Conservation (phyloP, 1,139 yeast species). For the Hansenula anomala region DNA sequence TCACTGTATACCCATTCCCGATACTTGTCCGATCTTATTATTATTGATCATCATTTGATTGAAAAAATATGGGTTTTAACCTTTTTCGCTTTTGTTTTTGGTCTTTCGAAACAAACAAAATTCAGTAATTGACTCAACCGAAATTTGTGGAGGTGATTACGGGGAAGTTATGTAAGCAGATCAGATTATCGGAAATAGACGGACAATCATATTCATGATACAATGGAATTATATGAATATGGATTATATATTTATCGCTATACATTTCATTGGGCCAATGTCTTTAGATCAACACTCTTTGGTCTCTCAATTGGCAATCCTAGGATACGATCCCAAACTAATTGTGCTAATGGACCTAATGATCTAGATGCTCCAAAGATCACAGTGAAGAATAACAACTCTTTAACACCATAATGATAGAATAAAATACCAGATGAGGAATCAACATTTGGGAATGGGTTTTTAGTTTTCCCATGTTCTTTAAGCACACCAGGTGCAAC, state of each 20-base stretch:
- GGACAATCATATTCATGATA: too few relatives aligned
- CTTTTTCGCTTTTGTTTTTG: too few relatives aligned
- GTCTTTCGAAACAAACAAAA: too few relatives aligned
- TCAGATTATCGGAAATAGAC: too few relatives aligned
- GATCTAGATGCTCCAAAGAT: constrained; percentile 57
- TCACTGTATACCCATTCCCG: background rate
- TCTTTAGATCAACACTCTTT: constrained; percentile 31
- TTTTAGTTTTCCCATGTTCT: constrained; percentile 58
- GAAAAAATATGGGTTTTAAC: too few relatives aligned
- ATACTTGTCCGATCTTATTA: background rate
- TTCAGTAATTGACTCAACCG: too few relatives aligned
- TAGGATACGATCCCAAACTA: constrained; percentile 55
- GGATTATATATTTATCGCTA: background rate
- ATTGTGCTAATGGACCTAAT: constrained; percentile 52
- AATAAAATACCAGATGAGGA: constrained; percentile 53
- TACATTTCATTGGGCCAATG: constrained; percentile 8
- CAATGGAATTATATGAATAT: too few relatives aligned
- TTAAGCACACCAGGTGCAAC: constrained; percentile 52
- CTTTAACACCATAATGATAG: constrained; percentile 54
- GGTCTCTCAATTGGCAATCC: constrained; percentile 65
- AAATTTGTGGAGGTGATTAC: background rate
- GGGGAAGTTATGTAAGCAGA: too few relatives aligned
- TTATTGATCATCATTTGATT: background rate
- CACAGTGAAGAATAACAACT: constrained; percentile 52
- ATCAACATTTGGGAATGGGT: constrained; percentile 64